Base-by-base conservation (phyloP, 2,329 filamentous ascomycete species). In the Meredithiella fracta region DNA sequence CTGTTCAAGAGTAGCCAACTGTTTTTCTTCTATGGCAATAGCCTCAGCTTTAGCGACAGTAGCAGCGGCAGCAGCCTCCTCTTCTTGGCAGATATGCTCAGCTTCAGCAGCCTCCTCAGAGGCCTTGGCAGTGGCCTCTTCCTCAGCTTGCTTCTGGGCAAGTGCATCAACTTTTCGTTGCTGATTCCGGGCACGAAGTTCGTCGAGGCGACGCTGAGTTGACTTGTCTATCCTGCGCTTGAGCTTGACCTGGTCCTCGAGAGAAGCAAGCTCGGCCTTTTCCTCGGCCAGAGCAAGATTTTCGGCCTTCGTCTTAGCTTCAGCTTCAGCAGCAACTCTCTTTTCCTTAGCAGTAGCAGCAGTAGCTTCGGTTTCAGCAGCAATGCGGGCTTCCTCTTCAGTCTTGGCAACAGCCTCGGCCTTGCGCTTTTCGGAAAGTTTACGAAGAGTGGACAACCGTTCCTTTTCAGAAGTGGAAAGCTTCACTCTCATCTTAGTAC, bases 371-470 rank as follows among this genome's bases (percentile, higher is more conserved):
- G 3, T 42, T 20, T 56, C 49, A 6, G 49, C 53, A 26, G 51
- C 57, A 29, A 58, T 15, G 31, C 49, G 57, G n/a, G 63, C 51
- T 61, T 63, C 20, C 60, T 65, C 26, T 60, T 62, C 40, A 58
- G 42, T 52, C 57, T 61, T 51, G 61, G 62, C 50, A 61, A 67
- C 66, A 9, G 64, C 65, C 51, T 65, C 58, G 26, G 64, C 59
- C 58, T 65, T 65, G 56, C 61, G 64, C 55, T 60, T 62, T 58
- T 66, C 67, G 0, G 62, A 64, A 51, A 67, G 69, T 44, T 64
- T 65, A 25, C 57, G 53, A 26, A 58, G 53, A 22, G 51, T 40
- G 20, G 38, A 1, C 15, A 37, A 37, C 17, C 49, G 38, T 3
- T 25, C 40, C 9, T 51, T 22, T 15, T 55, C 53, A 2, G 53